Evolutionary conservation across 768 basidiomycete species (phyloP).

Genomic region (Mrakia gelida): DNA sequence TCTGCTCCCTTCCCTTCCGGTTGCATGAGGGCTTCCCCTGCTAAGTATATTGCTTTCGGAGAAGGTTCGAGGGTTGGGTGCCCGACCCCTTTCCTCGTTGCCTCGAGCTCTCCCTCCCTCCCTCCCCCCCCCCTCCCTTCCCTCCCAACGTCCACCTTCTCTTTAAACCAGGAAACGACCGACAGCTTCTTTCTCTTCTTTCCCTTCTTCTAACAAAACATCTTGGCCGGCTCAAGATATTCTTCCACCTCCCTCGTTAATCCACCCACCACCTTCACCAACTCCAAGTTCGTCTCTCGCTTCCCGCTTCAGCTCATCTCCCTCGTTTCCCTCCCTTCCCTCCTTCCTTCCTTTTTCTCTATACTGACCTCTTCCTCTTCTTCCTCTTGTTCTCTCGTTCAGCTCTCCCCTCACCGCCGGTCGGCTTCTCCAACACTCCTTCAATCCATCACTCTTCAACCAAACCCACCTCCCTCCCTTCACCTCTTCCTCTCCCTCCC

Average conservation of each 20-base stretch:
- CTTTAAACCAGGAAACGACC: not conserved
- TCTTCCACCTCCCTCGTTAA: not conserved
- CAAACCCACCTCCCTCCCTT: not conserved
- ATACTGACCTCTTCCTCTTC: not conserved
- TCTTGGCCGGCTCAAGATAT: not conserved
- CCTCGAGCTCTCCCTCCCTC: not conserved
- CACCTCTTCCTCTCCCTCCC: not conserved
- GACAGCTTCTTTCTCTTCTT: slow-evolving; percentile 3
- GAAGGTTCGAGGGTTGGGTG: not conserved
- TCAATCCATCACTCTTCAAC: not conserved
- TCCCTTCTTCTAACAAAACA: not conserved
- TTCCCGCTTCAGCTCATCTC: not conserved
- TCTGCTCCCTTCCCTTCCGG: too few species aligned
- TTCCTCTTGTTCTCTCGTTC: not conserved
- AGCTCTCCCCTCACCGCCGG: not conserved
- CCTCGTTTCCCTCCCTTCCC: not conserved
- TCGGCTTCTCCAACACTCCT: not conserved
- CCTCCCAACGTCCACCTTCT: not conserved
- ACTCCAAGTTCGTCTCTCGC: not conserved
- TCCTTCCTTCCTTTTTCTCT: not conserved
- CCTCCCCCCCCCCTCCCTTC: not conserved
- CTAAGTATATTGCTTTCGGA: too few species aligned
- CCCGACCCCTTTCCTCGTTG: not conserved
- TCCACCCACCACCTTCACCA: not conserved
- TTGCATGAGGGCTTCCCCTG: too few species aligned